A percentile compares a stretch with the other conserved stretches of the same genome.
These are phyloP conservation scores for Erythrophleum ivorense DNA, from an alignment of 331 rosid genomes.

Conservation along the genomic window DNA sequence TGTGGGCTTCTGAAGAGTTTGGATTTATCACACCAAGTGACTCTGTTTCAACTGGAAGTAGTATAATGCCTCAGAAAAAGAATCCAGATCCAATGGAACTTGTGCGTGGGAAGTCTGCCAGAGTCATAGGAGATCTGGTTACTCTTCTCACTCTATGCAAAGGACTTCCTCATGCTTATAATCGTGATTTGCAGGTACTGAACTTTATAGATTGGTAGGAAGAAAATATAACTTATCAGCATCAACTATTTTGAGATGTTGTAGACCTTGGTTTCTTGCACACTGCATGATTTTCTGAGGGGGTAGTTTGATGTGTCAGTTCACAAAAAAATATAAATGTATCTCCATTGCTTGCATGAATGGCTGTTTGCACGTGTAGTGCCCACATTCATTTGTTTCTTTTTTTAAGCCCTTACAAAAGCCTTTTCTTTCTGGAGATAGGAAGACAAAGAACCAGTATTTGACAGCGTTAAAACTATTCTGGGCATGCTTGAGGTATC, in stretches of 20 bases:
- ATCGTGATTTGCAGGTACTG: slow-evolving; percentile 93
- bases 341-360: not conserved
- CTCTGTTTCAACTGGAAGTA: slow-evolving; percentile 94
- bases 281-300: not conserved
- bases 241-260: not conserved
- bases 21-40: slow-evolving; percentile 94
- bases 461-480: slow-evolving; percentile 91
- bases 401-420: slow-evolving; percentile 13
- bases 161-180: slow-evolving; percentile 97
- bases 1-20: slow-evolving; percentile 98
- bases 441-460: slow-evolving; percentile 98
- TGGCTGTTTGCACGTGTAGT: not conserved
- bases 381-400: slow-evolving; percentile 18
- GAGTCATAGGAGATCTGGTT: slow-evolving; percentile 87
- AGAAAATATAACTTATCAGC: not conserved
- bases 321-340: not conserved
- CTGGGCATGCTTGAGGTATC: slow-evolving; percentile 99
- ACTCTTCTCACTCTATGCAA: slow-evolving; percentile 92
- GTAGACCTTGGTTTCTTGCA: slow-evolving; percentile 11
- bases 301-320: not conserved
- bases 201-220: not conserved
- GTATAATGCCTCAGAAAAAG: slow-evolving; percentile 99
- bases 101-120: slow-evolving; percentile 96
- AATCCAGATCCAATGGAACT: slow-evolving; percentile 99
- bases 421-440: slow-evolving; percentile 44